Base-by-base conservation (phyloP, 192 early-diverging fungal genomes). In the Martensiomyces pterosporus region DNA sequence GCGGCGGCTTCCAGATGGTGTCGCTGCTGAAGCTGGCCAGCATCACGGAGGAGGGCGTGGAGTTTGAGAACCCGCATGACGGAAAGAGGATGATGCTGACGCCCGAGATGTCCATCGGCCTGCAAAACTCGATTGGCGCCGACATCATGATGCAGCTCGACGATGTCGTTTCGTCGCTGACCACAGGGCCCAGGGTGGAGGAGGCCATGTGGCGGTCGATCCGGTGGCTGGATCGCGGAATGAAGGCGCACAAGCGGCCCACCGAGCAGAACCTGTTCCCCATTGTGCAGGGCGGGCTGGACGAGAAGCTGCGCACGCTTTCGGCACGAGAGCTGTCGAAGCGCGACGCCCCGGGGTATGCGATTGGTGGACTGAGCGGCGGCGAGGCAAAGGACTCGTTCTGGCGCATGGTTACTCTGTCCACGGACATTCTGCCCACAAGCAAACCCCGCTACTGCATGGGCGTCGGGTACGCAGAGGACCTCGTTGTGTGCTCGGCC, bases 111-210 rank as follows among this genome's bases (percentile, higher is more conserved):
- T 92, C 90, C 8, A 89, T 92, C 56, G 80, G 79, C 3, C 58
- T 92, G 57, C 90, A 92, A 55, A 92, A 92, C 67, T 79, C 84
- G 7, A 89, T 91, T 55, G 90, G 87, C 23, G 86, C 88, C 1
- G 90, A 90, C 53, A 90, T 92, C 16, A 89, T 92, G 79, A 92
- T 92, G 90, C 90, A 92, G 57, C 67, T 92, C 52, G 90, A 92
- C 53, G 90, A 92, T 60, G 90, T 92, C 2, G 85, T 92, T 2
- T 89, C 88, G 2, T 89, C 88, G 36, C 55, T 92, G 38, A 84
- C 84, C 1, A 86, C 82, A 9, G 88, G 90, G 3, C 79, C 85
- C 12, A 79, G 90, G 43, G 85, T 92, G 2, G 90, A 90, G 55
- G 90, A 92, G 61, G 90, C 90, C 32, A 92, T 92, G 90, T 80